Conservation (phyloP, 2,329 filamentous ascomycete genomes). For the Ophiostoma quercus region DNA sequence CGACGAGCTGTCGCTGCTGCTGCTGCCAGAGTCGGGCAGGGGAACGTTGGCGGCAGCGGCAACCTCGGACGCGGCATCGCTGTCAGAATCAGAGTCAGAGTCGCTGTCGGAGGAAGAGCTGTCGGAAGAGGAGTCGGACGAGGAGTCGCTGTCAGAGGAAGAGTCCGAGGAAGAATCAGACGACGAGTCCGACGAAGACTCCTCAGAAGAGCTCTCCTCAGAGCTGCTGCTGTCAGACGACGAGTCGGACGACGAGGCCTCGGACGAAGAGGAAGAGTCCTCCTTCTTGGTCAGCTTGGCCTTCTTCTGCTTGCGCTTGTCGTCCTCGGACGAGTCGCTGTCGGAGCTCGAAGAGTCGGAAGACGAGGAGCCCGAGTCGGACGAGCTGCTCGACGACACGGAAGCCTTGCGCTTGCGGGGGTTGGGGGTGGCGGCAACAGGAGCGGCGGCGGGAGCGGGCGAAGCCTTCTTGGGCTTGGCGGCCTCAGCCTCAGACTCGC, state of each 20-base stretch:
- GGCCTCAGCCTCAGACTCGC: conserved; percentile 31
- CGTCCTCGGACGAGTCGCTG: conserved; percentile 29
- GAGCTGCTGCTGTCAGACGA: conserved; percentile 19
- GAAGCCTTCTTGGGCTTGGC: conserved; percentile 30
- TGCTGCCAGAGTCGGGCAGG: conserved; percentile 35
- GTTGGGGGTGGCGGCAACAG: conserved; percentile 32
- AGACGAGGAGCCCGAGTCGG: conserved; percentile 37
- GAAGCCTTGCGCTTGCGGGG: conserved; percentile 53
- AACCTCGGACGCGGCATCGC: conserved; percentile 28
- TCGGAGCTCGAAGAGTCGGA: conserved; percentile 33
- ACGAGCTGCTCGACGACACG: conserved; percentile 35
- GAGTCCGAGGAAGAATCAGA: conserved; percentile 16
- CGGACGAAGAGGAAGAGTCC: conserved; percentile 17
- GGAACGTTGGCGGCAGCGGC: conserved; percentile 32
- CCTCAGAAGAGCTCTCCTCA: conserved; percentile 24
- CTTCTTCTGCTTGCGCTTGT: conserved; percentile 29
- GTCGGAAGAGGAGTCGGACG: neutral
- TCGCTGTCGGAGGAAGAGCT: conserved; percentile 22
- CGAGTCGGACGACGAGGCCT: conserved; percentile 23
- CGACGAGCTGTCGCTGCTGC: conserved; percentile 18
- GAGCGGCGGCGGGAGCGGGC: conserved; percentile 4
- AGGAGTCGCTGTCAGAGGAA: conserved; percentile 28
- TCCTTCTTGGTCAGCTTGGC: conserved; percentile 25
- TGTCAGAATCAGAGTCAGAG: conserved; percentile 21
- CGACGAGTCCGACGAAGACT: conserved; percentile 26